Conservation (phyloP, 1,139 yeast species). For the Fermentozyma sake region DNA sequence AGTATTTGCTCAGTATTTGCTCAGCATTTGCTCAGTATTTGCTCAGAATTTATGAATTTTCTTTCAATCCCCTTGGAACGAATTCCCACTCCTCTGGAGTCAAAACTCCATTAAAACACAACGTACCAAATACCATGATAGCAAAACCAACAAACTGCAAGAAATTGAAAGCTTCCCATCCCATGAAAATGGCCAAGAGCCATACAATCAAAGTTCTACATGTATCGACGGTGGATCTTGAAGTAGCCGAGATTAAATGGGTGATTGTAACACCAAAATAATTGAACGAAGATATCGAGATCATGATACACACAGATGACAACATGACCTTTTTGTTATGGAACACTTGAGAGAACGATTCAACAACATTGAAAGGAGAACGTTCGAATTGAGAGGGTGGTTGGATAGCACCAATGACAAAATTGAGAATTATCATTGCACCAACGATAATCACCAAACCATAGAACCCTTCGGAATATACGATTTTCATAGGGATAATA, state of each 20-base stretch:
- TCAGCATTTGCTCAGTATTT: too few relatives aligned
- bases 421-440: conserved; percentile 41
- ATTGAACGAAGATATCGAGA: conserved; percentile 69
- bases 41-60: too few relatives aligned
- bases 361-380: conserved; percentile 55
- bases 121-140: conserved; percentile 65
- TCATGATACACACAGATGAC: conserved; percentile 62
- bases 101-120: conserved; percentile 69
- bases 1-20: too few relatives aligned
- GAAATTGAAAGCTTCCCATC: conserved; percentile 69
- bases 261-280: conserved; percentile 73
- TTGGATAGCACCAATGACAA: conserved; percentile 33
- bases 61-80: conserved; percentile 31
- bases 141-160: conserved; percentile 65
- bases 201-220: conserved; percentile 75
- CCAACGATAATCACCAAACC: conserved; percentile 49
- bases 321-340: conserved; percentile 36
- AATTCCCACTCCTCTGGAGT: conserved; percentile 41
- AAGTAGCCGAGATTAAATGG: conserved; percentile 63
- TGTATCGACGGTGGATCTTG: conserved; percentile 77
- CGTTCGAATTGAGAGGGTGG: conserved; percentile 29
- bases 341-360: conserved; percentile 50
- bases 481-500: conserved; percentile 61
- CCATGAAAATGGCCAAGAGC: conserved; percentile 66
- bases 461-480: conserved; percentile 71